phyloP scores from a whole-genome alignment of 2,329 filamentous ascomycete species.

The Dothistroma septosporum region DNA sequence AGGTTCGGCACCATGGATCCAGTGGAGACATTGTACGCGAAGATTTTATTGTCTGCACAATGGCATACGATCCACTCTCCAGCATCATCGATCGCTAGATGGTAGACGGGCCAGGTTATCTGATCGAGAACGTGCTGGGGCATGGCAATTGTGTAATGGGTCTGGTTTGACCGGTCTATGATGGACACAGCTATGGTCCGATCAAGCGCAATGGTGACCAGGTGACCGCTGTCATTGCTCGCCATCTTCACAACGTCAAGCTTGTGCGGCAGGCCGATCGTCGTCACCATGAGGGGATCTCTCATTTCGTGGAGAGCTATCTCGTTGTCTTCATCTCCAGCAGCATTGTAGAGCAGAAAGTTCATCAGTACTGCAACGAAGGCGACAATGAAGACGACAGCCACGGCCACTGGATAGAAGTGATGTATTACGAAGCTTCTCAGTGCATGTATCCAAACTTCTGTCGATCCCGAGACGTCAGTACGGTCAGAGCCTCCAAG shows the following conservation, averaged over 20 bases:
- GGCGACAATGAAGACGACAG: slow-evolving; percentile 59
- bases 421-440: slow-evolving; percentile 56
- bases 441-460: slow-evolving; percentile 52
- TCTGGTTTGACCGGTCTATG: slow-evolving; percentile 20
- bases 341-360: slow-evolving; percentile 66
- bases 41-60: slow-evolving; percentile 54
- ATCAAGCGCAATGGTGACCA: slow-evolving; percentile 69
- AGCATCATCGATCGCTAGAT: slow-evolving; percentile 60
- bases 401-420: slow-evolving; percentile 62
- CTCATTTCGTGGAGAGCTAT: slow-evolving; percentile 47
- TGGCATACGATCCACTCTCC: slow-evolving; percentile 65
- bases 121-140: slow-evolving; percentile 19
- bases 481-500: slow-evolving; percentile 64
- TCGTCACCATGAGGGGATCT: slow-evolving; percentile 56
- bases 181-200: slow-evolving; percentile 50
- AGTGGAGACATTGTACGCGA: slow-evolving; percentile 60
- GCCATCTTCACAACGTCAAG: slow-evolving; percentile 66
- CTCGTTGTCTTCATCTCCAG: slow-evolving; percentile 40
- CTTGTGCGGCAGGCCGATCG: slow-evolving; percentile 59
- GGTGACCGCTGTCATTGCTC: slow-evolving; percentile 58
- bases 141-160: slow-evolving; percentile 19
- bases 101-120: slow-evolving; percentile 40
- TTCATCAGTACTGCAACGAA: slow-evolving; percentile 68
- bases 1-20: slow-evolving; percentile 55
- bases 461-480: slow-evolving; percentile 40